A percentile compares a stretch with the other conserved stretches of the same genome.
Evolutionary conservation across 768 basidiomycete species (phyloP).

Genomic region (Candolleomyces efflorescens): DNA sequence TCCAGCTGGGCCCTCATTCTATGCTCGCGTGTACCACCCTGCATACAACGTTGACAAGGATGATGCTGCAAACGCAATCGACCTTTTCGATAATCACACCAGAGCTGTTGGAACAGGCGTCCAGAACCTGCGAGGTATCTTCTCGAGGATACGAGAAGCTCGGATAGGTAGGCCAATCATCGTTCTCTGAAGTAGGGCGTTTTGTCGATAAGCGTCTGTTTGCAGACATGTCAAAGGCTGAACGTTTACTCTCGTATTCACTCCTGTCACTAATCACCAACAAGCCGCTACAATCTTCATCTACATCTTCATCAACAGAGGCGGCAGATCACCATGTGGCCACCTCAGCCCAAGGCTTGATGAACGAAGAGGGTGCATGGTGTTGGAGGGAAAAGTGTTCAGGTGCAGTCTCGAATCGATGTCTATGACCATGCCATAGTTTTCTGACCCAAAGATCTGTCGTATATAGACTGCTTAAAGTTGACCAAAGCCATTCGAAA

Average conservation of each 20-base stretch:
- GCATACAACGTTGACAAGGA: slow-evolving; percentile 78
- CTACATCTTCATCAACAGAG: slow-evolving; percentile 47
- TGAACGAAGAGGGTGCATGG: slow-evolving; percentile 77
- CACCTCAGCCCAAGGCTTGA: slow-evolving; percentile 41
- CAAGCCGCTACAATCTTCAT: slow-evolving; percentile 47
- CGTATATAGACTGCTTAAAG: slow-evolving; percentile 59
- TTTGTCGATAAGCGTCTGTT: not conserved
- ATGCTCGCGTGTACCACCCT: slow-evolving; percentile 77
- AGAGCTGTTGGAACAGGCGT: slow-evolving; percentile 66
- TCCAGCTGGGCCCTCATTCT: slow-evolving; percentile 72
- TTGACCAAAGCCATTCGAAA: slow-evolving; percentile 77
- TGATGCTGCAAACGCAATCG: slow-evolving; percentile 56
- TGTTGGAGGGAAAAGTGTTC: slow-evolving; percentile 81
- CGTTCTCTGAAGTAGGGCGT: not conserved
- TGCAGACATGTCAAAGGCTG: slow-evolving; percentile 77
- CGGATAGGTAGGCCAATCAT: slow-evolving; percentile 47
- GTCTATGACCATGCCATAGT: not conserved
- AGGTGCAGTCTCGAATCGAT: slow-evolving; percentile 32
- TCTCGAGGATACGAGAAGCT: slow-evolving; percentile 59
- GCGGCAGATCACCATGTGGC: slow-evolving; percentile 16
- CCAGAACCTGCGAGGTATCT: slow-evolving; percentile 59
- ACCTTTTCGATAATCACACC: slow-evolving; percentile 63
- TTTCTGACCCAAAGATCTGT: not conserved
- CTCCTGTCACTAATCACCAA: slow-evolving; percentile 72
- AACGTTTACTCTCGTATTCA: slow-evolving; percentile 69